Base-by-base conservation (phyloP, 2,329 filamentous ascomycete species). In the Drechslerella dactyloides region DNA sequence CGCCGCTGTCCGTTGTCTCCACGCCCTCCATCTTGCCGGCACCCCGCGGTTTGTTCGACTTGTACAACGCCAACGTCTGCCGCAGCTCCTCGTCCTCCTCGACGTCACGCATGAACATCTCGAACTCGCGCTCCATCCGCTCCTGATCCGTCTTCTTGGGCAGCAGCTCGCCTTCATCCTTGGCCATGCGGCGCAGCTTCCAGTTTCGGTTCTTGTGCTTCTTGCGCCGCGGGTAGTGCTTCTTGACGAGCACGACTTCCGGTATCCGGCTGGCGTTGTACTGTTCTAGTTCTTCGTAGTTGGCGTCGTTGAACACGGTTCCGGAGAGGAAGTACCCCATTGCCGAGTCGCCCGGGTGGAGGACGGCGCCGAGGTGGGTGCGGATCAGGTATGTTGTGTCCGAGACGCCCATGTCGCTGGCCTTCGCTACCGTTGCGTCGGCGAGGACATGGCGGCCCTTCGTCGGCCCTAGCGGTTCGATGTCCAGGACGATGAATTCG, bases 241-340 rank as follows among this genome's bases (percentile, higher is more conserved):
- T 99, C 91, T 96, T 97, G 79, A 99, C 91, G 2, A 99, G 85
- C 5, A 99, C 82, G 0, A 97, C 94, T 77, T 99, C 94, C 0
- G 94, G 94, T 63, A 99, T 90, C 11, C 74, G 58, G 2, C 85
- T 87, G 1, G 87, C 89, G 1, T 86, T 83, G 81, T 96, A 93
- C 56, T 88, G 87, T 79, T 87, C 87, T 59, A 88, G 91, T 56
- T 85, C 81, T 80, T 97, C 92, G 75, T 89, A 92, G 75, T 96
- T 85, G 8, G 85, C 83, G 78, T 92, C 94, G 84, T 99, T 97
- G 84, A 93, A 97, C 80, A 96, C 96, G 61, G 91, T 88, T 55
- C 91, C 93, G 2, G 87, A 88, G 54, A 99, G 81, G 80, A 96
- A 87, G 79, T 97, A 99, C n/a, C 94, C 94, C 85, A 99, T 87